Conservation (phyloP, 164 flowering plant species). For the Tetracentron sinense region DNA sequence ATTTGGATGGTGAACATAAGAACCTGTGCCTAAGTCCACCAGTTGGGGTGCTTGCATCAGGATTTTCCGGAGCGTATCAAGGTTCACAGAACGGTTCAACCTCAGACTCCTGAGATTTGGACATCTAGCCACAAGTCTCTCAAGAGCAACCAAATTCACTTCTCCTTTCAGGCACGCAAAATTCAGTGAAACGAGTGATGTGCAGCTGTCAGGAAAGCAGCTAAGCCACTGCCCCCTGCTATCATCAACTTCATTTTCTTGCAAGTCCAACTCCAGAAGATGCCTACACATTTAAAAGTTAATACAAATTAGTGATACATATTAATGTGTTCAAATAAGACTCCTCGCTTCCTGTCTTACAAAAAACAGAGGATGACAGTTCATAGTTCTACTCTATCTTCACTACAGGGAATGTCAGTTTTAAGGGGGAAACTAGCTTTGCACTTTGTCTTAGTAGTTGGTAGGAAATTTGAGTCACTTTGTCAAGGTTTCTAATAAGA, state of each 20-base stretch:
- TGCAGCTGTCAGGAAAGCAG: slow-evolving; percentile 70
- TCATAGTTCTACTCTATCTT: background rate
- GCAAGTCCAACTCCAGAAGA: slow-evolving; percentile 82
- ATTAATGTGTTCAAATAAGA: no score
- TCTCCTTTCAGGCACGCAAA: slow-evolving; percentile 83
- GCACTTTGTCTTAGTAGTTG: no score
- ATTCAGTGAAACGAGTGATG: slow-evolving; percentile 73
- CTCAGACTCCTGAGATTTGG: slow-evolving; percentile 64
- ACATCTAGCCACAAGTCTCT: slow-evolving; percentile 76
- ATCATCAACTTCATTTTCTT: slow-evolving; percentile 80
- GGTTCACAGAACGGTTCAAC: slow-evolving; percentile 61
- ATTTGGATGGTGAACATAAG: slow-evolving; percentile 44
- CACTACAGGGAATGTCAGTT: background rate
- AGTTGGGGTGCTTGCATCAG: slow-evolving; percentile 66
- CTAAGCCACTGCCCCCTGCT: slow-evolving; percentile 74
- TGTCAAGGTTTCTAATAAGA: no score
- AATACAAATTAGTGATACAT: background rate
- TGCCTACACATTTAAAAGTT: slow-evolving; percentile 33
- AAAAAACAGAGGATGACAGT: background rate
- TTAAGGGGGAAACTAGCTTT: no score
- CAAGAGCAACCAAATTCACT: slow-evolving; percentile 59
- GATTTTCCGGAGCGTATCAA: slow-evolving; percentile 52
- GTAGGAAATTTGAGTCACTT: no score
- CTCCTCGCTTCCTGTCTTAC: background rate
- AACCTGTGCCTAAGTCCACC: slow-evolving; percentile 66